A percentile compares a stretch with the other conserved stretches of the same genome.
phyloP scores from a whole-genome alignment of 2,329 filamentous ascomycete species.

The Alternaria brassicae region DNA sequence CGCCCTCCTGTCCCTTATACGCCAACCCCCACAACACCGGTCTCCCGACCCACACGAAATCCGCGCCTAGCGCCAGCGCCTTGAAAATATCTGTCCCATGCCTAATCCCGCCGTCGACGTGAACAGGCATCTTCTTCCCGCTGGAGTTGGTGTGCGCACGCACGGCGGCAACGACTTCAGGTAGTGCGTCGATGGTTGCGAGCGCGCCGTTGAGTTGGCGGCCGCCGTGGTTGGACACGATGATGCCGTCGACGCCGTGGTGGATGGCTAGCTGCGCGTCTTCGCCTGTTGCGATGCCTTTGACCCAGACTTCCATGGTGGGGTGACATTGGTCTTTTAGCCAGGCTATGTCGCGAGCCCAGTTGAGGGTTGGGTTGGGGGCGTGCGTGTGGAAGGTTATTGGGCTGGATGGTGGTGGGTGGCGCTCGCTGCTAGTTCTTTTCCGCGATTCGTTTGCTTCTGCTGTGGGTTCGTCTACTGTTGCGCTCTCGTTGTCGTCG shows the following conservation, averaged over 20 bases:
- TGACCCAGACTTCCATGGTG: conserved; percentile 51
- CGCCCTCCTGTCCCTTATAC: conserved; percentile 33
- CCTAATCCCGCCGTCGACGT: conserved; percentile 85
- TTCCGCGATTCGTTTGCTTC: conserved; percentile 7
- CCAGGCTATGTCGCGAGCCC: conserved; percentile 36
- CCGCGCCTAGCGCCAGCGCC: conserved; percentile 88
- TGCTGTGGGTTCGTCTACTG: background rate
- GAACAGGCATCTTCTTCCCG: conserved; percentile 67
- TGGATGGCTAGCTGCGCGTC: conserved; percentile 54
- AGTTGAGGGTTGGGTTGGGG: conserved; percentile 30
- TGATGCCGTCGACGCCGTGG: conserved; percentile 55
- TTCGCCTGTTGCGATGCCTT: conserved; percentile 52
- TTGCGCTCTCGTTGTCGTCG: background rate
- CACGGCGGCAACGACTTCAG: conserved; percentile 65
- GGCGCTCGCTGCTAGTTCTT: conserved; percentile 12
- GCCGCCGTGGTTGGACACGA: conserved; percentile 62
- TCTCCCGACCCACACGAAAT: conserved; percentile 72
- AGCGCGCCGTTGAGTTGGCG: conserved; percentile 59
- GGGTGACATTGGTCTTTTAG: conserved; percentile 28
- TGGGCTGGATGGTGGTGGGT: conserved; percentile 18
- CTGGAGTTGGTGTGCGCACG: conserved; percentile 12
- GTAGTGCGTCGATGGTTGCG: conserved; percentile 50
- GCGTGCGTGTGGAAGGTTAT: conserved; percentile 32
- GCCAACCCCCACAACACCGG: conserved; percentile 72
- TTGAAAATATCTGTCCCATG: conserved; percentile 94